Conservation (phyloP, 2,329 filamentous ascomycete genomes). For the Cordyceps sp. region DNA sequence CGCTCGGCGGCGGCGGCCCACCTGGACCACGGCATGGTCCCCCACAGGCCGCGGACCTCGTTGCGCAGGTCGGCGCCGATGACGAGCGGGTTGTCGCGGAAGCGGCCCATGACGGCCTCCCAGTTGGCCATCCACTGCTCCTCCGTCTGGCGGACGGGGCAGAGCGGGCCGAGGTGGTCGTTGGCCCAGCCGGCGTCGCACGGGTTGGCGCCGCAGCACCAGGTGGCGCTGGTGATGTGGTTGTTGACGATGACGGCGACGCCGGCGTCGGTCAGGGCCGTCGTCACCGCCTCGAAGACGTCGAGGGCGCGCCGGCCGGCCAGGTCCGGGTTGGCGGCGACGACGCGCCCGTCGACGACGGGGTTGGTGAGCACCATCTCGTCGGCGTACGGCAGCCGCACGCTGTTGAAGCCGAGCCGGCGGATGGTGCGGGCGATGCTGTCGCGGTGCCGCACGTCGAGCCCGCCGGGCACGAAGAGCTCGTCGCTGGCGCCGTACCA, state of each 20-base stretch:
- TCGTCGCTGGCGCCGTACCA: slow-evolving; percentile 58
- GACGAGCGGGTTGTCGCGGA: slow-evolving; percentile 41
- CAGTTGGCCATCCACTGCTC: slow-evolving; percentile 51
- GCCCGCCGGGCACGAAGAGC: slow-evolving; percentile 44
- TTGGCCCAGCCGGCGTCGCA: slow-evolving; percentile 54
- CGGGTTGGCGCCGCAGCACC: slow-evolving; percentile 53
- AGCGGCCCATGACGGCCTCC: slow-evolving; percentile 44
- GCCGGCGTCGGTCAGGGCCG: slow-evolving; percentile 42
- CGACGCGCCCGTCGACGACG: slow-evolving; percentile 25
- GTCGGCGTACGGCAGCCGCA: slow-evolving; percentile 51
- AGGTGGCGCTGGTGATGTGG: slow-evolving; percentile 51
- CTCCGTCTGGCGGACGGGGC: slow-evolving; percentile 45
- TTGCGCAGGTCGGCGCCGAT: slow-evolving; percentile 52
- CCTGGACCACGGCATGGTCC: slow-evolving; percentile 47
- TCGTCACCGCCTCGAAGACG: slow-evolving; percentile 40
- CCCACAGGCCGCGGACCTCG: slow-evolving; percentile 52
- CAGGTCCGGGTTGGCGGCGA: slow-evolving; percentile 44
- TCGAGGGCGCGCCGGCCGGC: slow-evolving; percentile 40
- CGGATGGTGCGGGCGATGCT: slow-evolving; percentile 44
- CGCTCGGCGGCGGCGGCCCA: slow-evolving; percentile 49
- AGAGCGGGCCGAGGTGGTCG: slow-evolving; percentile 42
- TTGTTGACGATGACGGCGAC: slow-evolving; percentile 53
- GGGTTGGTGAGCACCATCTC: slow-evolving; percentile 49
- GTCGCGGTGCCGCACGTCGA: slow-evolving; percentile 45
- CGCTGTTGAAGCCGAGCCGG: slow-evolving; percentile 51